These are phyloP conservation scores for Hymenoscyphus occultus DNA, from an alignment of 2,329 filamentous ascomycete species.

Conservation along the genomic window DNA sequence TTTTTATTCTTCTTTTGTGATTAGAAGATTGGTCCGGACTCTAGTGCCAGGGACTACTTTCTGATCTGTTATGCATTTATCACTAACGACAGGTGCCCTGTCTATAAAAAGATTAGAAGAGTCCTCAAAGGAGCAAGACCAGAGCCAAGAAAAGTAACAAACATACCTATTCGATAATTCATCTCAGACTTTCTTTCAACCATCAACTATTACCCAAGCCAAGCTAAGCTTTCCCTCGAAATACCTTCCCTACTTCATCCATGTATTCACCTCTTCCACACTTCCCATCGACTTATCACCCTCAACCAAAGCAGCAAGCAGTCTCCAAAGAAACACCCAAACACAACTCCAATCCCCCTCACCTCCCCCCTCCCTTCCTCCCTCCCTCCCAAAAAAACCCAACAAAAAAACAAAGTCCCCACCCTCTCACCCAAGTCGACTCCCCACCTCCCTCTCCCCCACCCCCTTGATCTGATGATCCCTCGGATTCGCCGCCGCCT, in stretches of 20 bases:
- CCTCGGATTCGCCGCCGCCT: constrained; percentile 85
- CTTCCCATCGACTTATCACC: too few species aligned
- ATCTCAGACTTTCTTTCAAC: too few species aligned
- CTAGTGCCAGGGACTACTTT: too few species aligned
- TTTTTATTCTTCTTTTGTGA: too few species aligned
- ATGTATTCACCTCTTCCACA: not conserved
- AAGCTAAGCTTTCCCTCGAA: not conserved
- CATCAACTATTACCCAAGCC: not conserved
- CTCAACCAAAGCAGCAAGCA: not conserved
- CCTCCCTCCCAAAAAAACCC: too few species aligned
- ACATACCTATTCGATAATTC: not conserved
- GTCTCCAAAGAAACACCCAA: too few species aligned
- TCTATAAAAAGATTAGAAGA: not conserved
- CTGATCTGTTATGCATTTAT: too few species aligned
- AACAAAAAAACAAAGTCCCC: too few species aligned
- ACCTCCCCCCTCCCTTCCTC: too few species aligned
- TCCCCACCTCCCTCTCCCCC: constrained; percentile 52
- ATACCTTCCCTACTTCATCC: not conserved
- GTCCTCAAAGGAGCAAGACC: not conserved
- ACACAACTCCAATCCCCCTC: too few species aligned
- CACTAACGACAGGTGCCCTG: too few species aligned
- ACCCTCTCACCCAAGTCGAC: constrained; percentile 44
- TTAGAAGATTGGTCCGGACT: too few species aligned
- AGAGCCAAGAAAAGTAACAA: not conserved
- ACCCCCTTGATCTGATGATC: constrained; percentile 73